Base-by-base conservation (phyloP, 2,329 filamentous ascomycete species). In the Alternaria angustiovoidea region DNA sequence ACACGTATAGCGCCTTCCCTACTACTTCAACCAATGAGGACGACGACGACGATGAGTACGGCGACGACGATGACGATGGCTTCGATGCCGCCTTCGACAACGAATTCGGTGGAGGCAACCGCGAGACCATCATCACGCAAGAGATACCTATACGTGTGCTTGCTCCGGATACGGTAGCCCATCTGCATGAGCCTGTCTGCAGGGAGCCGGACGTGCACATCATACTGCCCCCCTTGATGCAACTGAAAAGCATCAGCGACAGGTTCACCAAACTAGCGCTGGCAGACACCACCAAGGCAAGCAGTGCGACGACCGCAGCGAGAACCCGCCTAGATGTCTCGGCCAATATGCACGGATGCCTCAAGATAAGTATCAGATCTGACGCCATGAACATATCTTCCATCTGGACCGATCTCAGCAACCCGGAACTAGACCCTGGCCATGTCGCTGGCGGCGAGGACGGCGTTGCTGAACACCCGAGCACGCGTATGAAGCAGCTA, bases 121-220 rank as follows among this genome's bases (percentile, higher is more conserved):
- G 93, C 69, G 94, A 97, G 77, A 96, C 95, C 64, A 86, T 96
- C 69, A 91, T 99, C 72, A 97, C 93, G 0, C 95, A 99, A 75
- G 93, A 98, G 79, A 91, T 99, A 39, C 95, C 95, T n/a, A 91
- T 98, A 43, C 90, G 94, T 18, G 93, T 99, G 1, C 86, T 99
- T 9, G 89, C 92, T 59, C 89, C 92, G 2, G 88, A 91, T 53
- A 90, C 88, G 0, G 93, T 98, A n/a, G 91, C 95, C 72, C 91
- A 89, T n/a, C 89, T 98, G 63, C 93, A 96, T 81, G 94, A 99
- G 81, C 95, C 95, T 14, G 89, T 89, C 62, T 93, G 94, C 60
- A 89, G 92, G 60, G 93, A 97, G 70, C 93, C 94, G 39, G 95
- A 98, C 72, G 94, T 97, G 3, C 91, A 98, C 79, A 96, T 99